A percentile compares a stretch with the other conserved stretches of the same genome.
Evolutionary conservation across 208 protist genomes (phyloP).

Genomic region (Herpetomonas tarakana): DNA sequence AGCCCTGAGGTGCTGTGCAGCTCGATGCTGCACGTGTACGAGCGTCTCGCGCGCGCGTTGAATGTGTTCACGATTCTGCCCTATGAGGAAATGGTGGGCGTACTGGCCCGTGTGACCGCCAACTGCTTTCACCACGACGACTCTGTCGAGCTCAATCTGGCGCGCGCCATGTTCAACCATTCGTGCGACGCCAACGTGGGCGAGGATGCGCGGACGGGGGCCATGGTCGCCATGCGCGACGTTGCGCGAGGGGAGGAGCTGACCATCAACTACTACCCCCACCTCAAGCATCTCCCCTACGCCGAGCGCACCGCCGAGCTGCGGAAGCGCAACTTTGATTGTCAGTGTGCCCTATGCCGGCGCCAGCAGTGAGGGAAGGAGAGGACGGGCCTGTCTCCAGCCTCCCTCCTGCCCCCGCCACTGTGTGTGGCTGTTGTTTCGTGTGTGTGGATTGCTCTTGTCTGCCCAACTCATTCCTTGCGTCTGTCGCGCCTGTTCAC

Average conservation of each 20-base stretch:
- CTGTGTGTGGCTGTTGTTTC: no score
- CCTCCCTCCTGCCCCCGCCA: no score
- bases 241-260: conserved; percentile 60
- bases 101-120: conserved; percentile 60
- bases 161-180: conserved; percentile 81
- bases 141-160: conserved; percentile 59
- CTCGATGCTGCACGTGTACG: conserved; percentile 71
- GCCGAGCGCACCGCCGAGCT: conserved; percentile 53
- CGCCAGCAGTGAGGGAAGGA: conserved; percentile 13
- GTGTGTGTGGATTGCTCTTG: no score
- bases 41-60: conserved; percentile 60
- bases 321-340: conserved; percentile 50
- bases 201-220: conserved; percentile 41
- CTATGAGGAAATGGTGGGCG: conserved; percentile 80
- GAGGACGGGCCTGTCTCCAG: not conserved
- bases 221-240: conserved; percentile 43
- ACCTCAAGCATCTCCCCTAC: conserved; percentile 53
- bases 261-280: conserved; percentile 77
- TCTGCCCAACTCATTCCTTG: no score
- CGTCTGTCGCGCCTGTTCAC: no score
- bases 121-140: conserved; percentile 70
- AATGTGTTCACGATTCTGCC: conserved; percentile 59
- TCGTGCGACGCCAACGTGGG: conserved; percentile 76
- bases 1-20: conserved; percentile 42
- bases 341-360: conserved; percentile 45